phyloP scores from a whole-genome alignment of 192 early-diverging fungal genomes.

The Entomortierella beljakovae region DNA sequence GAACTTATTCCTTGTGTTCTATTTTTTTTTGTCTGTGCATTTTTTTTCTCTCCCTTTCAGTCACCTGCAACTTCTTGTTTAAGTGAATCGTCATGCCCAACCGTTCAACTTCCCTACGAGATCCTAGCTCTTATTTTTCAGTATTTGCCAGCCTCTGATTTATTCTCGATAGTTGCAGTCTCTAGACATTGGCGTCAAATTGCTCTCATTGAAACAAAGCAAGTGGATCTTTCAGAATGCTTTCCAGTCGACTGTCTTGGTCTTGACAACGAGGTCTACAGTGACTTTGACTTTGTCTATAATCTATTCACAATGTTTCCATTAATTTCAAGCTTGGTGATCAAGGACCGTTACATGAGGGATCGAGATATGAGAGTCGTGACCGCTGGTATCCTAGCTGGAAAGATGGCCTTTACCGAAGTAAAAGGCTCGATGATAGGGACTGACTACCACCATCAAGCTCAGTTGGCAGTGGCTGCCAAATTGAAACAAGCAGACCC shows the following conservation, averaged over 20 bases:
- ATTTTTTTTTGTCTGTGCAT: constrained; percentile 2
- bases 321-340: constrained; percentile 37
- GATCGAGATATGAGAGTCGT: constrained; percentile 47
- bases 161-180: constrained; percentile 44
- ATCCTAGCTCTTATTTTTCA: constrained; percentile 38
- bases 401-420: constrained; percentile 44
- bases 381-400: constrained; percentile 47
- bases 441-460: not conserved
- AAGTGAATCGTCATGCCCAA: not conserved
- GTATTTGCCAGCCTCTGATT: constrained; percentile 35
- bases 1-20: too few species aligned
- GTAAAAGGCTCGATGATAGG: constrained; percentile 15
- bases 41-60: not conserved
- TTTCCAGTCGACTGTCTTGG: constrained; percentile 45
- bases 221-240: constrained; percentile 43
- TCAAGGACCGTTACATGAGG: constrained; percentile 47
- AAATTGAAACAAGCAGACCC: not conserved
- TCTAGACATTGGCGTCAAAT: constrained; percentile 45
- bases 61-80: not conserved
- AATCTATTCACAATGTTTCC: constrained; percentile 49
- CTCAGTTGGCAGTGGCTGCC: constrained; percentile 14
- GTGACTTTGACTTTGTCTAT: constrained; percentile 51
- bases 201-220: constrained; percentile 34
- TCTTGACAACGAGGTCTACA: constrained; percentile 40
- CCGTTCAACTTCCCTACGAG: constrained; percentile 34